phyloP scores from a whole-genome alignment of 139 green algal genomes.

The Chlorella vulgaris region DNA sequence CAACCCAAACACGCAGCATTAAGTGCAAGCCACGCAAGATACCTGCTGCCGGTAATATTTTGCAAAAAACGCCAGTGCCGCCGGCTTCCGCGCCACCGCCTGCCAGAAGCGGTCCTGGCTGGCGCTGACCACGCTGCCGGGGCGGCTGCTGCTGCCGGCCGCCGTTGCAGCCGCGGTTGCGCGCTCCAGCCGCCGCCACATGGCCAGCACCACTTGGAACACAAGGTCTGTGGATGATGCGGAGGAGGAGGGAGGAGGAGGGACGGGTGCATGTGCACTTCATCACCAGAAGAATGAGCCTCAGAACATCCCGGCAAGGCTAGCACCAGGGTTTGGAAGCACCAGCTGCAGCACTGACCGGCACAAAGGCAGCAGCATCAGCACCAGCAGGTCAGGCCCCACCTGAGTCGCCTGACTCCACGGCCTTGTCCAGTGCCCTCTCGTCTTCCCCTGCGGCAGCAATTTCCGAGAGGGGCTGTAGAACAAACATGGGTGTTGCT shows the following conservation, averaged over 20 bases:
- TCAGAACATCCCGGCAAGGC: too few relatives aligned
- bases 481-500: too few relatives aligned
- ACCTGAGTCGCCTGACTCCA: conserved; percentile 33
- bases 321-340: too few relatives aligned
- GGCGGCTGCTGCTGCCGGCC: neutral
- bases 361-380: too few relatives aligned
- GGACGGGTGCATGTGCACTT: neutral
- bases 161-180: neutral
- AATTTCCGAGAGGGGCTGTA: neutral
- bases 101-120: conserved; percentile 36
- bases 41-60: conserved; percentile 28
- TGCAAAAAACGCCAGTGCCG: conserved; percentile 31
- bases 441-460: conserved; percentile 38
- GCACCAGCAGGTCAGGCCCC: too few relatives aligned
- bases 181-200: conserved; percentile 31
- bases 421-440: conserved; percentile 34
- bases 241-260: neutral
- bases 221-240: conserved; percentile 38
- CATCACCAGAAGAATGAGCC: too few relatives aligned
- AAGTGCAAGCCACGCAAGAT: neutral
- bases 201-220: conserved; percentile 37
- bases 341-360: too few relatives aligned
- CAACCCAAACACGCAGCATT: neutral
- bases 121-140: conserved; percentile 8
- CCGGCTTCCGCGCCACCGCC: conserved; percentile 21